A percentile compares a stretch with the other conserved stretches of the same genome.
Evolutionary conservation across 1,139 yeast genomes (phyloP).

Genomic region (Tardiomyces blankii): DNA sequence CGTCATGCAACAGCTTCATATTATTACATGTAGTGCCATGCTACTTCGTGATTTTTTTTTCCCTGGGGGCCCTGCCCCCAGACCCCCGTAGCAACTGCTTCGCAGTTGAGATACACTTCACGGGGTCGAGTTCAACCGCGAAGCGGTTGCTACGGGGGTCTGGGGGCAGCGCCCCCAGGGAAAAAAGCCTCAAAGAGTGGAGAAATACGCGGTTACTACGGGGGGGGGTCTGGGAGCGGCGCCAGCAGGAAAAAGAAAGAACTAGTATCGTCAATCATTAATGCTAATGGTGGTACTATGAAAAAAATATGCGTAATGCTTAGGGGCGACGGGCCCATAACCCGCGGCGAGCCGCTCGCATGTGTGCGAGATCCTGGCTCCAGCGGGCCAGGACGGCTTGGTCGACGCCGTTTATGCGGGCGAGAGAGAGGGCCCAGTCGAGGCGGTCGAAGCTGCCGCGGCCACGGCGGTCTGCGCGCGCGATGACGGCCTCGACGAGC

Average conservation of each 20-base stretch:
- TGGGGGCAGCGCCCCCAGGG: not conserved
- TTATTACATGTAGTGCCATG: not conserved
- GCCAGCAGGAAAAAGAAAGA: slow-evolving; percentile 1
- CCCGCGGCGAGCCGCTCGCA: slow-evolving; percentile 11
- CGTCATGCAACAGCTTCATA: not conserved
- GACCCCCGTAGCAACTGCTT: too few relatives aligned
- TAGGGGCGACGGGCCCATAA: slow-evolving; percentile 9
- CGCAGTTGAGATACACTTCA: too few relatives aligned
- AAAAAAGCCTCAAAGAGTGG: too few relatives aligned
- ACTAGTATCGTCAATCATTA: slow-evolving; percentile 1
- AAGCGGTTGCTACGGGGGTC: not conserved
- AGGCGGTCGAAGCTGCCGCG: slow-evolving; percentile 14
- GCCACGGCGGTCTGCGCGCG: slow-evolving; percentile 7
- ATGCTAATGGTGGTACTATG: not conserved
- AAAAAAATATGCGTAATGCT: not conserved
- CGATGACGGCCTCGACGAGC: slow-evolving; percentile 12
- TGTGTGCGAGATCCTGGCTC: slow-evolving; percentile 8
- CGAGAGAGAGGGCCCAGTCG: slow-evolving; percentile 14
- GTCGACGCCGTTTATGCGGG: slow-evolving; percentile 9
- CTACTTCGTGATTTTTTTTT: slow-evolving; percentile 2
- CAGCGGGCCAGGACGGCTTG: slow-evolving; percentile 8
- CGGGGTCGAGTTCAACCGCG: too few relatives aligned
- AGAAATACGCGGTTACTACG: not conserved
- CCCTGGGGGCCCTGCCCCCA: not conserved
- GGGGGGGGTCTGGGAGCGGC: not conserved